Evolutionary conservation across 1,284 basidiomycete genomes (phyloP).

Genomic region (Cerrena zonata): DNA sequence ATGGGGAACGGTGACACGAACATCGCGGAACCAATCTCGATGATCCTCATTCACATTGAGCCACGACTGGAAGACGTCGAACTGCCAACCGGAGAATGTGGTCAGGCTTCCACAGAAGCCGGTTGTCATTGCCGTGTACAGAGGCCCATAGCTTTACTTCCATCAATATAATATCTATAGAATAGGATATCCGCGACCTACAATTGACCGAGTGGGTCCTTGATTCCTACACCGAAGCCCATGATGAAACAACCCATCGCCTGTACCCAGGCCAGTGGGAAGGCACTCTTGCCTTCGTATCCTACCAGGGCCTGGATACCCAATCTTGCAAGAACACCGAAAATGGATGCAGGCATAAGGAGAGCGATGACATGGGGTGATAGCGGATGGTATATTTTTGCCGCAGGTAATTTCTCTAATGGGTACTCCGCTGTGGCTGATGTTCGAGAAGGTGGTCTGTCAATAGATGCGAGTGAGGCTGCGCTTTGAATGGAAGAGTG

Average conservation of each 20-base stretch:
- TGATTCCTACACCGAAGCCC: conserved; percentile 71
- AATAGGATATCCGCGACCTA: conserved; percentile 36
- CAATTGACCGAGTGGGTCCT: conserved; percentile 69
- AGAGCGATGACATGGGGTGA: conserved; percentile 63
- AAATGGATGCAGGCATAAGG: conserved; percentile 70
- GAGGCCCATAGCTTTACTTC: conserved; percentile 67
- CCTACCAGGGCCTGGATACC: conserved; percentile 67
- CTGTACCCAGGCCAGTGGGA: conserved; percentile 83
- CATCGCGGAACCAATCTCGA: conserved; percentile 73
- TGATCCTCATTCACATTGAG: conserved; percentile 57
- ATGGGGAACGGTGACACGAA: conserved; percentile 34
- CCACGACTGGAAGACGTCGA: conserved; percentile 84
- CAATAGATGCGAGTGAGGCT: conserved; percentile 44
- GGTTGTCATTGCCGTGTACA: conserved; percentile 86
- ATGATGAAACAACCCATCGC: conserved; percentile 87
- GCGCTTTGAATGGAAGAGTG: conserved; percentile 32
- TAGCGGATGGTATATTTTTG: conserved; percentile 51
- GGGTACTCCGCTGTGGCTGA: background rate
- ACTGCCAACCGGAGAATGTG: conserved; percentile 94
- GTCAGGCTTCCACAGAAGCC: conserved; percentile 95
- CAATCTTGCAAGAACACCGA: conserved; percentile 74
- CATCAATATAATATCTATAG: conserved; percentile 5
- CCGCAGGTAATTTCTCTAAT: conserved; percentile 36
- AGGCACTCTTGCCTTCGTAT: conserved; percentile 75
- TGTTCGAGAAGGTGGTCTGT: conserved; percentile 43